Percentiles rank a stretch among this genome's conserved stretches.
Conservation (phyloP, 108 stramenopile genomes). For the Fragilariopsis cylindrus region DNA sequence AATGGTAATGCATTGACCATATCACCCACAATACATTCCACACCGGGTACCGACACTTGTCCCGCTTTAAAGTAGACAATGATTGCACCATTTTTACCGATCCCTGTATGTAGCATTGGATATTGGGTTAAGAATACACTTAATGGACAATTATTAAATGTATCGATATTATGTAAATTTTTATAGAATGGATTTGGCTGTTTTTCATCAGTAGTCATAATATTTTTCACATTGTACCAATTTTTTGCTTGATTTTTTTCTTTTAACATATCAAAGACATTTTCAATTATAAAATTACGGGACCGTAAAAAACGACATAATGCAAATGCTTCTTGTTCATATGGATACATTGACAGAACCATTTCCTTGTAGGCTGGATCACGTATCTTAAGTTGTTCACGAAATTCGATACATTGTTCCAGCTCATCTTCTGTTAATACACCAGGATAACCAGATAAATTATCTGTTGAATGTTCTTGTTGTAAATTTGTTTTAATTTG, state of each 20-base stretch:
- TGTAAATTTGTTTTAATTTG: not conserved
- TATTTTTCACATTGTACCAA: not conserved
- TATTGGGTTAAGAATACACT: slow-evolving; percentile 15
- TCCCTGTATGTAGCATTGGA: slow-evolving; percentile 7
- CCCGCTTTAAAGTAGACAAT: slow-evolving; percentile 25
- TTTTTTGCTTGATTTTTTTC: slow-evolving; percentile 4
- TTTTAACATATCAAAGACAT: slow-evolving; percentile 1
- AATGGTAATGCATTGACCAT: slow-evolving; percentile 13
- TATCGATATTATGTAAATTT: not conserved
- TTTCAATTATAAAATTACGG: slow-evolving; percentile 13
- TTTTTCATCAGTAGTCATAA: too few relatives aligned
- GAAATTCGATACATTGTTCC: slow-evolving; percentile 21
- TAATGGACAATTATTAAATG: slow-evolving; percentile 16
- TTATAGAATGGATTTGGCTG: not conserved
- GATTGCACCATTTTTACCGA: slow-evolving; percentile 22
- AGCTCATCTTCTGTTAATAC: slow-evolving; percentile 21
- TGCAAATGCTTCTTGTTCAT: slow-evolving; percentile 27
- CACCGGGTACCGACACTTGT: not conserved
- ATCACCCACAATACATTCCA: slow-evolving; percentile 12
- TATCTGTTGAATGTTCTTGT: not conserved
- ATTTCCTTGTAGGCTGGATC: slow-evolving; percentile 25
- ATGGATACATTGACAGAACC: slow-evolving; percentile 7
- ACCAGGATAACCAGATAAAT: slow-evolving; percentile 23
- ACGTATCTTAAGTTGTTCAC: slow-evolving; percentile 1
- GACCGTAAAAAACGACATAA: slow-evolving; percentile 25